These are phyloP conservation scores for Phycomyces nitens DNA, from an alignment of 192 early-diverging fungal genomes.

Conservation along the genomic window DNA sequence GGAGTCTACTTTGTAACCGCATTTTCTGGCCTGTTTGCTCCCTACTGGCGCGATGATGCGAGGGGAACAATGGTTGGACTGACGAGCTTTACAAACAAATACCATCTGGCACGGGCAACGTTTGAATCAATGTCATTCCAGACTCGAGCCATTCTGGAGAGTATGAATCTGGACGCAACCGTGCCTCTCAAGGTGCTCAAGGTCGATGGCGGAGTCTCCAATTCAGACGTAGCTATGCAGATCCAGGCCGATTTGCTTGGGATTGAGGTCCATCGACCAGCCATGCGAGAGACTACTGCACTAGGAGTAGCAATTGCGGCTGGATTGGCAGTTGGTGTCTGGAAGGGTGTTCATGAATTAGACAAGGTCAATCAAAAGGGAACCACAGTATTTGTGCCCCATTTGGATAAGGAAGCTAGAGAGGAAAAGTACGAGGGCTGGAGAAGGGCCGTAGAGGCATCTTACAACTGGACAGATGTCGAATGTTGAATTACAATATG, in stretches of 20 bases:
- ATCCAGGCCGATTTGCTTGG: constrained; percentile 81
- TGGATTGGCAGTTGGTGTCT: constrained; percentile 50
- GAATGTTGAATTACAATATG: not conserved
- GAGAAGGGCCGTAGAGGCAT: constrained; percentile 74
- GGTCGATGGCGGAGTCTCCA: constrained; percentile 89
- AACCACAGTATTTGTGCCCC: constrained; percentile 39
- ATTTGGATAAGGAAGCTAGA: constrained; percentile 48
- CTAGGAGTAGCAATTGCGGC: constrained; percentile 90
- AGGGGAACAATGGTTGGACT: constrained; percentile 75
- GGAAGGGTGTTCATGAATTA: constrained; percentile 50
- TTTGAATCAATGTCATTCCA: constrained; percentile 91
- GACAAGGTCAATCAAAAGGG: constrained; percentile 53
- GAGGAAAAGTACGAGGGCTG: constrained; percentile 57
- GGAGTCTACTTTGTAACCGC: constrained; percentile 96
- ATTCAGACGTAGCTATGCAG: constrained; percentile 87
- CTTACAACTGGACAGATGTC: constrained; percentile 53
- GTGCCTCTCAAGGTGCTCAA: constrained; percentile 65
- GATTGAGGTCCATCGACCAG: constrained; percentile 75
- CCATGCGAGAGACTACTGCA: constrained; percentile 89
- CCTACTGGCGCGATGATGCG: constrained; percentile 93
- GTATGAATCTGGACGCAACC: constrained; percentile 78
- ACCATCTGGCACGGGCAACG: constrained; percentile 80
- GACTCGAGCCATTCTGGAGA: constrained; percentile 78
- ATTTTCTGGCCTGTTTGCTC: constrained; percentile 91
- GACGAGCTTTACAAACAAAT: constrained; percentile 86